Evolutionary conservation across 176 grass and related monocot species (phyloP).

Genomic region (Juncus inflexus): DNA sequence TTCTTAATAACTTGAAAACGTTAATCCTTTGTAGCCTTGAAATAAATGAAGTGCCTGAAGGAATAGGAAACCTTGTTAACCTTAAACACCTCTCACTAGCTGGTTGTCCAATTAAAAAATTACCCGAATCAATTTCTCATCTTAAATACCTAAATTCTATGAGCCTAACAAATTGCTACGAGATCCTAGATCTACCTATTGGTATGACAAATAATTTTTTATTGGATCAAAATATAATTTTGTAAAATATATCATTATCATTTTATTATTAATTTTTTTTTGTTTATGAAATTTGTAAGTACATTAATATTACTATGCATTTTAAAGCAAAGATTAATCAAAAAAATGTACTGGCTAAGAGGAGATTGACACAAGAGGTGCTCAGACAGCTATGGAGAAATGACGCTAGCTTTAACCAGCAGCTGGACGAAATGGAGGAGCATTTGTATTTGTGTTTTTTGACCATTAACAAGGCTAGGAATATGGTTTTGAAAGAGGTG

Average conservation of each 20-base stretch:
- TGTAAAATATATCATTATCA: no score
- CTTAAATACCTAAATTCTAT: slow-evolving; percentile 12
- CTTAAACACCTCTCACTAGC: slow-evolving; percentile 15
- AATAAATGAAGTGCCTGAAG: slow-evolving; percentile 22
- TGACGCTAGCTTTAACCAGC: slow-evolving; percentile 64
- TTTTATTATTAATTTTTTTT: no score
- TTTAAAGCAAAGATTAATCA: no score
- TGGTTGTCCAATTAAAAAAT: slow-evolving; percentile 14
- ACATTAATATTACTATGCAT: no score
- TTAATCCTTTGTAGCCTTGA: slow-evolving; percentile 13
- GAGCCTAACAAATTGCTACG: slow-evolving; percentile 13
- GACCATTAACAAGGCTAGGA: slow-evolving; percentile 89
- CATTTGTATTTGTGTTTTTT: slow-evolving; percentile 95
- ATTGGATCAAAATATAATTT: no score
- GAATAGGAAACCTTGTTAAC: slow-evolving; percentile 22
- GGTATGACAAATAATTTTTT: slow-evolving; percentile 7
- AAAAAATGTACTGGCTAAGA: no score
- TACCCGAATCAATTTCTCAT: slow-evolving; percentile 23
- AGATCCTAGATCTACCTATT: not conserved
- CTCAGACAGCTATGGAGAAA: slow-evolving; percentile 73
- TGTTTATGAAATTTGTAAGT: no score
- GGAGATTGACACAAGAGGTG: slow-evolving; percentile 71
- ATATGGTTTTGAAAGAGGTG: slow-evolving; percentile 66
- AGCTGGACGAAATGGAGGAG: slow-evolving; percentile 93
- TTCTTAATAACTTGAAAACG: slow-evolving; percentile 15